These are phyloP conservation scores for Rossbeevera mucosa DNA, from an alignment of 768 basidiomycete species.

Conservation along the genomic window DNA sequence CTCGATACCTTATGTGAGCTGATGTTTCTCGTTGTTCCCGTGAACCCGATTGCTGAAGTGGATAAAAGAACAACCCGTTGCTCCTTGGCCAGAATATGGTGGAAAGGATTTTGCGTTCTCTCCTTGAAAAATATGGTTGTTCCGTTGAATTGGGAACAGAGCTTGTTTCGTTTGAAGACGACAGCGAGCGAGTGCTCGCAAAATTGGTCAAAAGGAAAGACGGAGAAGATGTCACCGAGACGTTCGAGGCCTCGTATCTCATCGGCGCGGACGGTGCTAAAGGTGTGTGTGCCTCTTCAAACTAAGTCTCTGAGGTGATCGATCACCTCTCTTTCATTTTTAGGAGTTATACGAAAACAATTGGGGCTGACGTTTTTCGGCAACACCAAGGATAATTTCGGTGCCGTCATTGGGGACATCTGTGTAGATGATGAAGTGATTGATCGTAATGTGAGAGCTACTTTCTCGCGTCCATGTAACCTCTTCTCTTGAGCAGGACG, in stretches of 20 bases:
- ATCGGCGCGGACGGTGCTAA: slow-evolving; percentile 41
- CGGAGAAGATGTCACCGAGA: slow-evolving; percentile 25
- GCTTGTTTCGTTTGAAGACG: slow-evolving; percentile 40
- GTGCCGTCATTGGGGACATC: slow-evolving; percentile 35
- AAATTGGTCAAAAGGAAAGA: slow-evolving; percentile 28
- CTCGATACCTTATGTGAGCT: slow-evolving; percentile 24
- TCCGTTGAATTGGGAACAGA: slow-evolving; percentile 42
- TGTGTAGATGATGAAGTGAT: slow-evolving; percentile 27
- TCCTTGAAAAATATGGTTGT: slow-evolving; percentile 22
- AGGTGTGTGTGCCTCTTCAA: slow-evolving; percentile 10
- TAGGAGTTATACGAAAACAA: slow-evolving; percentile 35
- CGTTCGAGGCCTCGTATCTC: slow-evolving; percentile 29
- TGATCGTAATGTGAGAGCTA: slow-evolving; percentile 19
- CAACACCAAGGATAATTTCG: slow-evolving; percentile 29
- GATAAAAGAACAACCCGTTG: too few relatives aligned
- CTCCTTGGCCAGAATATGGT: slow-evolving; percentile 25
- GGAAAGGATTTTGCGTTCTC: slow-evolving; percentile 26
- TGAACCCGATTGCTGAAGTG: background rate
- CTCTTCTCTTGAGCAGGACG: background rate
- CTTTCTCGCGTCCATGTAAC: background rate
- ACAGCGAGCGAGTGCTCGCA: slow-evolving; percentile 33
- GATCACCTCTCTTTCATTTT: background rate
- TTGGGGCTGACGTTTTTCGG: slow-evolving; percentile 42
- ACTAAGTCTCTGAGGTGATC: background rate
- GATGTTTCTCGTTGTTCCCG: background rate